Evolutionary conservation across 1,284 basidiomycete species (phyloP).

Genomic region (Microbotryum violaceum): DNA sequence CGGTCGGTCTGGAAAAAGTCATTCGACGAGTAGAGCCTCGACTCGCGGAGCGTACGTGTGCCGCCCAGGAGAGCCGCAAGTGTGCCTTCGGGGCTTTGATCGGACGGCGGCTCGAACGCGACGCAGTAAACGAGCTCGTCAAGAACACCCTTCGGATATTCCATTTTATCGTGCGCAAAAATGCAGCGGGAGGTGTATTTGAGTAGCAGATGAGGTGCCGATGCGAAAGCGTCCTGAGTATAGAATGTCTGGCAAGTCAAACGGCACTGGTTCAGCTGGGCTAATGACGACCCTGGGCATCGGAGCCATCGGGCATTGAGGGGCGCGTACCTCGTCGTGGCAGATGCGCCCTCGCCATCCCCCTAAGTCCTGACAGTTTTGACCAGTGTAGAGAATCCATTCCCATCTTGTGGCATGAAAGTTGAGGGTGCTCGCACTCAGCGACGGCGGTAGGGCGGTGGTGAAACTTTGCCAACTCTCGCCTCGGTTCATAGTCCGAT

Average conservation of each 20-base stretch:
- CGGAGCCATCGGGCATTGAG: background rate
- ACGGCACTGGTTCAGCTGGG: background rate
- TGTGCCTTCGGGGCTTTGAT: background rate
- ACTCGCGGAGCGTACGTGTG: constrained; percentile 45
- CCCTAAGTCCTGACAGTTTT: constrained; percentile 55
- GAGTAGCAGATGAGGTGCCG: constrained; percentile 54
- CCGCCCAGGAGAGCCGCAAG: background rate
- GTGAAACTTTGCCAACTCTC: constrained; percentile 74
- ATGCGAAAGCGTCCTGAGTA: constrained; percentile 70
- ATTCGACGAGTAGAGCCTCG: constrained; percentile 66
- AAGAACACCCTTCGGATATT: constrained; percentile 66
- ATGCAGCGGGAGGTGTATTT: constrained; percentile 65
- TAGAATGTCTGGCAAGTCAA: constrained; percentile 57
- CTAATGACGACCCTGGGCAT: background rate
- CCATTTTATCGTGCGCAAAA: constrained; percentile 73
- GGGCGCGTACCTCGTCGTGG: constrained; percentile 58
- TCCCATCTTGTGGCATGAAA: constrained; percentile 63
- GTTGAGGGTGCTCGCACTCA: constrained; percentile 57
- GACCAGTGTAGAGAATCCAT: constrained; percentile 75
- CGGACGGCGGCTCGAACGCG: constrained; percentile 58
- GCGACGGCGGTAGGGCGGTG: constrained; percentile 56
- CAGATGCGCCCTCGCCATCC: constrained; percentile 57
- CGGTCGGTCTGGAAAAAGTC: constrained; percentile 67
- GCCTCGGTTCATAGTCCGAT: constrained; percentile 75
- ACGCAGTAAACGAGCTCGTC: constrained; percentile 75